Conservation (phyloP, 345 rosid species). For the Psidium friedrichsthalianum region DNA sequence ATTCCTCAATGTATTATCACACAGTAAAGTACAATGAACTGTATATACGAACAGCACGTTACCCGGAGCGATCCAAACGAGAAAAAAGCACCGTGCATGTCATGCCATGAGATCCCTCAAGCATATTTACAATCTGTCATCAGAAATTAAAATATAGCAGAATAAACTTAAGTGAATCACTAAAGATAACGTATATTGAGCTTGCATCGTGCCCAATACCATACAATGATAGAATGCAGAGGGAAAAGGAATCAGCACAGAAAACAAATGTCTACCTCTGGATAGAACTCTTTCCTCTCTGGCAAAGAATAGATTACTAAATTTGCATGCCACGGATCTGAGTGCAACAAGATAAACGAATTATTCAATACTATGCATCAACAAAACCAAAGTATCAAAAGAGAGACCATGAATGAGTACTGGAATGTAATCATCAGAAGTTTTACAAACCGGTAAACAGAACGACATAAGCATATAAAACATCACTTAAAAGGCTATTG, state of each 20-base stretch:
- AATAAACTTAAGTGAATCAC: neutral
- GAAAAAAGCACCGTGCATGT: constrained; percentile 75
- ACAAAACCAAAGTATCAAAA: neutral
- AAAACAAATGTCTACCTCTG: constrained; percentile 36
- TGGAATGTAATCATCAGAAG: neutral
- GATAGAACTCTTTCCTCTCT: constrained; percentile 87
- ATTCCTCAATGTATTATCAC: neutral
- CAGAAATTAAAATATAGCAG: neutral
- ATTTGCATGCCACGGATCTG: constrained; percentile 84
- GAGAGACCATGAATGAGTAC: neutral
- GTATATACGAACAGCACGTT: constrained; percentile 2
- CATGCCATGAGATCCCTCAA: constrained; percentile 61
- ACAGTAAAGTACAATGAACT: neutral
- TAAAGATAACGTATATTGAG: neutral
- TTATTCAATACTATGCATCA: neutral
- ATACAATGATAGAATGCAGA: neutral
- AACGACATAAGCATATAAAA: neutral
- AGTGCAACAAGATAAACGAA: neutral
- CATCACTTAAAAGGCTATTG: neutral
- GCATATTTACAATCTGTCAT: constrained; percentile 77
- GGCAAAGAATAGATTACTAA: constrained; percentile 86
- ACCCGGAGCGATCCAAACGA: constrained; percentile 64
- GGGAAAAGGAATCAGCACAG: neutral
- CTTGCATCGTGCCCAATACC: neutral
- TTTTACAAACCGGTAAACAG: neutral